A percentile compares a stretch with the other conserved stretches of the same genome.
These are phyloP conservation scores for Taiozyma sp. DNA, from an alignment of 1,139 yeast species.

Conservation along the genomic window DNA sequence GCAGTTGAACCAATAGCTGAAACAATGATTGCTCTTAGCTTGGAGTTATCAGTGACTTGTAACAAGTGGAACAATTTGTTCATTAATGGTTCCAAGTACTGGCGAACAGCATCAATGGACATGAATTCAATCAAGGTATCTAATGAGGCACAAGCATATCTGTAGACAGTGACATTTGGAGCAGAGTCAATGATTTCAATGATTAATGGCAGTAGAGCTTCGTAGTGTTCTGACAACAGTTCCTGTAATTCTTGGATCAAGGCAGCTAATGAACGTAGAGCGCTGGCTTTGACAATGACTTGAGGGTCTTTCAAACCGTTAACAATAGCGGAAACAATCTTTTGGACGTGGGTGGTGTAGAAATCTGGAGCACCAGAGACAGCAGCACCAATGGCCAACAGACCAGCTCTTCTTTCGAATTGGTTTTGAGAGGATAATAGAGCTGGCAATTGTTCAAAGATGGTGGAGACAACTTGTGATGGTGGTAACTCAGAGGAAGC, in stretches of 20 bases:
- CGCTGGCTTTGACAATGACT: constrained; percentile 76
- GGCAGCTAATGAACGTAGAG: constrained; percentile 74
- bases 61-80: constrained; percentile 83
- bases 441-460: constrained; percentile 61
- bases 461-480: constrained; percentile 78
- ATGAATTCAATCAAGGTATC: constrained; percentile 91
- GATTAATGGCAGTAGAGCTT: constrained; percentile 75
- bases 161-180: constrained; percentile 76
- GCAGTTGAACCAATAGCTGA: constrained; percentile 98
- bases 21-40: constrained; percentile 82
- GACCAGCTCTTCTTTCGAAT: constrained; percentile 84
- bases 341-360: constrained; percentile 67
- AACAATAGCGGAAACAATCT: constrained; percentile 66
- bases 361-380: constrained; percentile 95
- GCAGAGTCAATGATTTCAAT: constrained; percentile 86
- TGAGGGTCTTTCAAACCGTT: constrained; percentile 78
- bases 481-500: constrained; percentile 87
- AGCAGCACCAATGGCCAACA: constrained; percentile 75
- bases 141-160: constrained; percentile 84
- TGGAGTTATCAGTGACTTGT: constrained; percentile 51
- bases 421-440: constrained; percentile 60
- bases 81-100: constrained; percentile 84
- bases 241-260: constrained; percentile 84
- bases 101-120: constrained; percentile 77
- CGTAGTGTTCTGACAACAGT: constrained; percentile 76